These are phyloP conservation scores for Ogataea parapolymorpha DNA, from an alignment of 805 yeast species.

Conservation along the genomic window DNA sequence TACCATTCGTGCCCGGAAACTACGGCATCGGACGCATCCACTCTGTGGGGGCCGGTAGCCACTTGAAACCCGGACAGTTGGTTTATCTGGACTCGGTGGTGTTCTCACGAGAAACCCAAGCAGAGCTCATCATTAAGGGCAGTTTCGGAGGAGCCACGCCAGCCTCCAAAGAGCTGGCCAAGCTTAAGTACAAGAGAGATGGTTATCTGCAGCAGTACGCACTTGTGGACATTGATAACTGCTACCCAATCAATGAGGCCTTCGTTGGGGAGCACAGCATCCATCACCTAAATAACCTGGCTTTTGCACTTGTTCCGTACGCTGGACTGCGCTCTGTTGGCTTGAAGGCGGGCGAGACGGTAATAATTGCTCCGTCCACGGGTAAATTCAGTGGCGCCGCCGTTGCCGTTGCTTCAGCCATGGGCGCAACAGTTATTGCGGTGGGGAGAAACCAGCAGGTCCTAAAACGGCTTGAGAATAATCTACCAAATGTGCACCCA, in stretches of 20 bases:
- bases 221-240: background rate
- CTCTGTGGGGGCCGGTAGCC: background rate
- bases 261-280: background rate
- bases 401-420: too few relatives aligned
- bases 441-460: too few relatives aligned
- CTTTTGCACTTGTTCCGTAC: slow-evolving; percentile 3
- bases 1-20: slow-evolving; percentile 7
- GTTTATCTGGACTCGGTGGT: slow-evolving; percentile 4
- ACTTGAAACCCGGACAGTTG: slow-evolving; percentile 4
- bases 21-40: slow-evolving; percentile 5
- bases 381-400: too few relatives aligned
- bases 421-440: too few relatives aligned
- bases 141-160: slow-evolving; percentile 4
- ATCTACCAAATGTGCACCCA: slow-evolving; percentile 3
- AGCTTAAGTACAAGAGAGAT: background rate
- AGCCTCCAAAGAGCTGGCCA: slow-evolving; percentile 1
- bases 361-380: too few relatives aligned
- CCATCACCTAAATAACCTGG: background rate
- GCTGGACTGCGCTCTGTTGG: slow-evolving; percentile 1
- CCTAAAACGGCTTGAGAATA: too few relatives aligned
- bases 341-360: too few relatives aligned
- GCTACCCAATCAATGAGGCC: slow-evolving; percentile 2
- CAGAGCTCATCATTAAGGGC: background rate
- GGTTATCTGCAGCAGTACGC: slow-evolving; percentile 7
- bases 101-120: background rate